These are phyloP conservation scores for Tetracentron sinense DNA, from an alignment of 164 flowering plant genomes.

Conservation along the genomic window DNA sequence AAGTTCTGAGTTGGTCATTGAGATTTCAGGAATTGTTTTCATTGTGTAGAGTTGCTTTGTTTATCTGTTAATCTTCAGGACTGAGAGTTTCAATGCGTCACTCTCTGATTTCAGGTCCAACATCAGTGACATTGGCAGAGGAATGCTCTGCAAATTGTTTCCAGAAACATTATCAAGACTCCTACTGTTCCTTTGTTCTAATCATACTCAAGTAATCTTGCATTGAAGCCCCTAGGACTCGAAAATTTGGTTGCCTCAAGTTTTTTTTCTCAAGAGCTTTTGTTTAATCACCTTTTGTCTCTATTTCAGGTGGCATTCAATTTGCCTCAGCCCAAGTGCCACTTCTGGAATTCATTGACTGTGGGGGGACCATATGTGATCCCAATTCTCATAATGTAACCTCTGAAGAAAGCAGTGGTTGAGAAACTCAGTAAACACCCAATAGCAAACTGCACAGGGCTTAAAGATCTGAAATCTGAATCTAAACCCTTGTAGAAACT, in stretches of 20 bases:
- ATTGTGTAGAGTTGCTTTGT: no score
- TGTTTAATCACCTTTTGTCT: neutral
- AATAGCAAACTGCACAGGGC: constrained; percentile 67
- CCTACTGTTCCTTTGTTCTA: constrained; percentile 87
- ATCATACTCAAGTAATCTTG: constrained; percentile 77
- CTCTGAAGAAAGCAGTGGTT: constrained; percentile 27
- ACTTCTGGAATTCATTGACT: constrained; percentile 83
- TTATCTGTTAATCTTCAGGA: neutral
- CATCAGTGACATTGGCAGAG: constrained; percentile 92
- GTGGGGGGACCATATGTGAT: constrained; percentile 89
- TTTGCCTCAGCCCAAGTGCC: constrained; percentile 97
- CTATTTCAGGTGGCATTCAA: constrained; percentile 80
- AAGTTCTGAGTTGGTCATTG: no score
- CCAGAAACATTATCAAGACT: constrained; percentile 70
- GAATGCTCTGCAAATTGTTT: constrained; percentile 92
- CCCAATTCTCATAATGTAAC: constrained; percentile 29
- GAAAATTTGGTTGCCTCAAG: neutral
- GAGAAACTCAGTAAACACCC: constrained; percentile 29
- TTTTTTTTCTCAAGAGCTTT: neutral
- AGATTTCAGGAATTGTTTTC: no score
- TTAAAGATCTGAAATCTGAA: constrained; percentile 80
- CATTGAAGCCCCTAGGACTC: neutral
- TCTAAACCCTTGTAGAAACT: constrained; percentile 73
- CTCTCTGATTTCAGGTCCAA: constrained; percentile 63
- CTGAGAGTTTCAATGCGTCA: neutral